Conservation (phyloP, 352 stramenopile genomes). For the Globisporangium cederbergense region DNA sequence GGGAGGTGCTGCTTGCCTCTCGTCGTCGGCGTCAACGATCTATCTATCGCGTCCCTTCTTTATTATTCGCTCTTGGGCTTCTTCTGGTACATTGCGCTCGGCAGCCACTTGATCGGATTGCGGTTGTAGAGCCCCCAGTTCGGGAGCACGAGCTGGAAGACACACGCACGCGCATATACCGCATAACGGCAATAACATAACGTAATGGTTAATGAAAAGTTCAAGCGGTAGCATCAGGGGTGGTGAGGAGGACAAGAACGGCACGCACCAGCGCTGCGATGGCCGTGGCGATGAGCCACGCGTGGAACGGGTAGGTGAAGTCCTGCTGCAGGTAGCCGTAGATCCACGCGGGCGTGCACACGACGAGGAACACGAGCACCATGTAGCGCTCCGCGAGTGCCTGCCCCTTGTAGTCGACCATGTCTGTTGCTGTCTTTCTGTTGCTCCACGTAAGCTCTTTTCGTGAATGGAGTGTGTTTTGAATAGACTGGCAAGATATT, state of each 20-base stretch:
- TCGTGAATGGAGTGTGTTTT: conserved; percentile 5
- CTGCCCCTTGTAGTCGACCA: conserved; percentile 89
- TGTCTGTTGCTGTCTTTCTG: conserved; percentile 17
- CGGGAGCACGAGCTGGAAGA: conserved; percentile 55
- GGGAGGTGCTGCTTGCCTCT: background rate
- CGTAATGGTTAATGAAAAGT: background rate
- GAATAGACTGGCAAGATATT: background rate
- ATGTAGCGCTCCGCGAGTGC: conserved; percentile 61
- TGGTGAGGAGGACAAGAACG: background rate
- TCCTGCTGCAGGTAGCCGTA: conserved; percentile 82
- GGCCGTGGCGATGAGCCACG: conserved; percentile 56
- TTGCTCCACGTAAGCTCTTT: conserved; percentile 13
- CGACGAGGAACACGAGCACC: conserved; percentile 59
- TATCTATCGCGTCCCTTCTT: background rate
- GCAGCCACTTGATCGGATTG: conserved; percentile 77
- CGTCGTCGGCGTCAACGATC: background rate
- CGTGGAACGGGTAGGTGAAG: conserved; percentile 76
- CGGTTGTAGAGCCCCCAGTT: conserved; percentile 86
- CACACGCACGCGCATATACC: background rate
- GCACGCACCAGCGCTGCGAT: conserved; percentile 52
- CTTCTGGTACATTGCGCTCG: conserved; percentile 75
- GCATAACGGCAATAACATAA: background rate
- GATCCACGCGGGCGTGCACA: conserved; percentile 81
- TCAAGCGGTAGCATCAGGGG: background rate
- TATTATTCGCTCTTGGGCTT: conserved; percentile 35